Conservation (phyloP, 2,329 filamentous ascomycete genomes). For the Cladophialophora immunda region DNA sequence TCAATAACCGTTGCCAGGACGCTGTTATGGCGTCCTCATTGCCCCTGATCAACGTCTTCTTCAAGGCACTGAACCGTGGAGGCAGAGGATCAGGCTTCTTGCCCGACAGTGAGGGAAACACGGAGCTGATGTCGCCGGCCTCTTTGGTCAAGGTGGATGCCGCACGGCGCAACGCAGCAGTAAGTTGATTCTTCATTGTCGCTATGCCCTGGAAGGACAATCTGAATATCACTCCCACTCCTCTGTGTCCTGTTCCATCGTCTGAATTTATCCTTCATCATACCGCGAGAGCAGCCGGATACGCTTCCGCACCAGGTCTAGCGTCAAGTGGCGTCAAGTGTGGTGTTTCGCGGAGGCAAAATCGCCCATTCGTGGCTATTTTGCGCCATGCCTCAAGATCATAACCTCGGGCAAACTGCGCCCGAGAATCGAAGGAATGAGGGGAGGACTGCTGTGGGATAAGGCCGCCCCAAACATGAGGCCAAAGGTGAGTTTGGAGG, state of each 20-base stretch:
- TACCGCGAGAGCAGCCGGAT: slow-evolving; percentile 26
- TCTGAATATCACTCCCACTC: background rate
- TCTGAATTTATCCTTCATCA: slow-evolving; percentile 22
- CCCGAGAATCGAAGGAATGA: background rate
- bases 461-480: background rate
- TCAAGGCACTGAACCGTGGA: slow-evolving; percentile 52
- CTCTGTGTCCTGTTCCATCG: background rate
- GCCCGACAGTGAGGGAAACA: slow-evolving; percentile 58
- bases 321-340: background rate
- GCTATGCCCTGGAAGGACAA: background rate
- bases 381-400: background rate
- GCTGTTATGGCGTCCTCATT: slow-evolving; percentile 50
- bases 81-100: slow-evolving; percentile 54
- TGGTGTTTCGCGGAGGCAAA: background rate
- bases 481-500: background rate
- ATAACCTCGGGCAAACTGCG: slow-evolving; percentile 17
- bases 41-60: slow-evolving; percentile 48
- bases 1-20: slow-evolving; percentile 55
- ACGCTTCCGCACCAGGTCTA: slow-evolving; percentile 14
- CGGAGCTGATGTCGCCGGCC: slow-evolving; percentile 57
- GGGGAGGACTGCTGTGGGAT: background rate
- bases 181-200: slow-evolving; percentile 27
- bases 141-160: slow-evolving; percentile 51
- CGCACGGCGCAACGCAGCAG: slow-evolving; percentile 28
- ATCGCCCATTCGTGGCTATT: background rate